Evolutionary conservation across 192 early-diverging fungal genomes (phyloP).

Genomic region (Jimgerdemannia lactiflua): DNA sequence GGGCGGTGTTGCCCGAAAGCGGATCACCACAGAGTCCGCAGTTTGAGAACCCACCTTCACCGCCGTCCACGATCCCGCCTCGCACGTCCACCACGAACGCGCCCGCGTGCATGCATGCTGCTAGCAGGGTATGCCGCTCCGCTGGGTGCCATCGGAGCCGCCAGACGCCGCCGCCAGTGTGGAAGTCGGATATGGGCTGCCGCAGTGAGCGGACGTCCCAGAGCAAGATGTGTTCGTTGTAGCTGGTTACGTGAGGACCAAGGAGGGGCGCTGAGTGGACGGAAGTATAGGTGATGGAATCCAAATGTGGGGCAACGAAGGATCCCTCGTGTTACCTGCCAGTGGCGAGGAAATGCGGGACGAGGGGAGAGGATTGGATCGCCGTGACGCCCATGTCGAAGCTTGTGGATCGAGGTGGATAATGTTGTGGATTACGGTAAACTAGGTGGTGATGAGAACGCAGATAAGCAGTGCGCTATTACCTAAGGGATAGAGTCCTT

Average conservation of each 20-base stretch:
- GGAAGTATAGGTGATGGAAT: no score
- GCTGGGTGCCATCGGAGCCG: conserved; percentile 92
- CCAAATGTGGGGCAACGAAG: no score
- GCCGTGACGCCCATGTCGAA: conserved; percentile 83
- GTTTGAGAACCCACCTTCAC: background rate
- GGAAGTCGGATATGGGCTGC: conserved; percentile 61
- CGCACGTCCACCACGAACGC: conserved; percentile 73
- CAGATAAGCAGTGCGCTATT: no score
- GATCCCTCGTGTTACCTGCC: conserved; percentile 57
- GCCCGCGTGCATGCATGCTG: conserved; percentile 92
- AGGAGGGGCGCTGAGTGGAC: no score
- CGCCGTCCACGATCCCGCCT: conserved; percentile 13
- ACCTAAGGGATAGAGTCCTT: conserved; percentile 8
- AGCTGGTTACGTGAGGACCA: conserved; percentile 21
- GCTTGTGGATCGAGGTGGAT: conserved; percentile 19
- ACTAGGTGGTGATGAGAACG: no score
- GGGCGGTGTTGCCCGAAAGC: background rate
- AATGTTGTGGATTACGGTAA: no score
- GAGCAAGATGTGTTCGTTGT: conserved; percentile 84
- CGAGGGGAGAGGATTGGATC: conserved; percentile 81
- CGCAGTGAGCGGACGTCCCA: conserved; percentile 92
- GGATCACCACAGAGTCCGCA: background rate
- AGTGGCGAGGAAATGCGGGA: conserved; percentile 77
- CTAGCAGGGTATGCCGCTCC: conserved; percentile 54
- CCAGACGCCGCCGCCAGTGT: conserved; percentile 91